phyloP scores from a whole-genome alignment of 768 basidiomycete species.

The Pleurotus tuoliensis region DNA sequence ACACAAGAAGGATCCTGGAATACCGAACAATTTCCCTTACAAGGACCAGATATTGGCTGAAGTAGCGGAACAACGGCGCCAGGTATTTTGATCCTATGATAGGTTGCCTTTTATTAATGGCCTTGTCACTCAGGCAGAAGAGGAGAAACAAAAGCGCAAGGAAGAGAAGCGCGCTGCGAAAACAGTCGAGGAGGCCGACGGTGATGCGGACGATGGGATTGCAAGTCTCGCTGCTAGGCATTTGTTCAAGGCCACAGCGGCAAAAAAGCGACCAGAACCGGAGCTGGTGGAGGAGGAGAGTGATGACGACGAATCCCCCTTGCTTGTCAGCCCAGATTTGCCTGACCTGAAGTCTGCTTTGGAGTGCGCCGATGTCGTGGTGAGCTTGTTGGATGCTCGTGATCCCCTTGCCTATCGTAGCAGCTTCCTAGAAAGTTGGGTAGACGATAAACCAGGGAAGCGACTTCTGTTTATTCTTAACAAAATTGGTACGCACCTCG shows the following conservation, averaged over 20 bases:
- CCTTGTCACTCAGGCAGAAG: conserved; percentile 50
- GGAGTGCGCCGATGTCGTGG: conserved; percentile 71
- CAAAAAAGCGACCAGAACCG: conserved; percentile 23
- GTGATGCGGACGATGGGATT: conserved; percentile 42
- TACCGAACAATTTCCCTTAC: conserved; percentile 90
- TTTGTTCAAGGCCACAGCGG: conserved; percentile 30
- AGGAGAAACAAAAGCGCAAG: conserved; percentile 67
- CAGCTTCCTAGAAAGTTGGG: conserved; percentile 53
- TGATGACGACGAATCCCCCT: conserved; percentile 54
- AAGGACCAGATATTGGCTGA: conserved; percentile 94
- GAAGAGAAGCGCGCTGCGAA: conserved; percentile 53
- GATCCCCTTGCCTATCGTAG: conserved; percentile 77
- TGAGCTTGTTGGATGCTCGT: conserved; percentile 81
- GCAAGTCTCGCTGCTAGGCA: conserved; percentile 41
- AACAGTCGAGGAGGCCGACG: conserved; percentile 23
- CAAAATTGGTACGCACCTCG: conserved; percentile 71
- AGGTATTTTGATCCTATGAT: conserved; percentile 39
- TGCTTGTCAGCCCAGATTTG: conserved; percentile 59
- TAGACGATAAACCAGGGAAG: conserved; percentile 35
- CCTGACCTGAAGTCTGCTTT: conserved; percentile 64
- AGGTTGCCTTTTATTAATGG: background rate
- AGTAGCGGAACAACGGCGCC: conserved; percentile 74
- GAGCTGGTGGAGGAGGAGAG: conserved; percentile 28
- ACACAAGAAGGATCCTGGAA: conserved; percentile 86
- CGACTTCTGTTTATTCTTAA: conserved; percentile 69